Base-by-base conservation (phyloP, 2,329 filamentous ascomycete species). In the Pseudogymnoascus sp. region DNA sequence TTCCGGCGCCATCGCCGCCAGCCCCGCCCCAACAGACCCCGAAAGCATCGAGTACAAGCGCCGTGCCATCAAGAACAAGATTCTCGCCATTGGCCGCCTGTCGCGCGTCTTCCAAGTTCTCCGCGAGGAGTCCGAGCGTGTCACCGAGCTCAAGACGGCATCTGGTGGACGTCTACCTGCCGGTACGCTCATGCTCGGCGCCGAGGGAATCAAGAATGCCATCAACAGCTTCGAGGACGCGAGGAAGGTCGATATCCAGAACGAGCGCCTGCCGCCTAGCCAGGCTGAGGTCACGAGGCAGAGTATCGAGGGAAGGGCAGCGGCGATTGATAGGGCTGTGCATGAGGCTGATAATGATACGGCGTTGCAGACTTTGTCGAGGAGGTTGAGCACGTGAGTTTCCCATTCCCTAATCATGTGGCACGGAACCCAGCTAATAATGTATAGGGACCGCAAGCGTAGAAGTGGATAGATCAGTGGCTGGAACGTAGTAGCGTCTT, bases 51-150 rank as follows among this genome's bases (percentile, higher is more conserved):
- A 99, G 73, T 93, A 88, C 80, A 97, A 97, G 82, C 85, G 94
- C 70, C 87, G 92, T 50, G 92, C 92, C 3, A 96, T 99, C 83
- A 97, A 97, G 82, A 99, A 99, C 86, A 99, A 99, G 81, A 97
- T 99, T 71, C 79, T 99, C 69, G 94, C 94, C 63, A 99, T 99
- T 70, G 94, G 94, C 30, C 90, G 94, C 68, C 81, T 99, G 66
- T 97, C 94, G 37, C 90, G 94, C 69, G 94, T 99, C 64, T 99
- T 99, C 87, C 94, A 99, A 74, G 94, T 99, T 58, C 77, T 99
- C 68, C 91, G 94, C 70, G 94, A 99, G 77, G 94, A 99, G 76
- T 96, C 92, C 1, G 94, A 99, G 79, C 86, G 89, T 69, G 92
- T 99, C 61, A 97, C 93, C 38, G 94, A 99, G 76, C 85, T 99